Evolutionary conservation across 78 protist genomes (phyloP).

Genomic region (Neovahlkampfia damariscottae): DNA sequence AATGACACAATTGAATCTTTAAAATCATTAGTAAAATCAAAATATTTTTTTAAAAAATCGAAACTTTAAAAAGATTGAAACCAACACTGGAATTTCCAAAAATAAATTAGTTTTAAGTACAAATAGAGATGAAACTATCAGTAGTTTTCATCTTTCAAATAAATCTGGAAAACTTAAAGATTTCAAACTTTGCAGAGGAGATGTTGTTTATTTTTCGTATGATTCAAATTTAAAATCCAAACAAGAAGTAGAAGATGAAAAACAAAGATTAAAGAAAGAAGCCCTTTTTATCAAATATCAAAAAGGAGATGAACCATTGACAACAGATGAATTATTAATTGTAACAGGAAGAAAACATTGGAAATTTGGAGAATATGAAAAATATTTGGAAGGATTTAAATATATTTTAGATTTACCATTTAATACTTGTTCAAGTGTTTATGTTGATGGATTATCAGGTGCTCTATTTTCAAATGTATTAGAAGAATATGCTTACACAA

Average conservation of each 20-base stretch:
- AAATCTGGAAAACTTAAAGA: no score
- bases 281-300: background rate
- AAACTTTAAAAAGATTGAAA: background rate
- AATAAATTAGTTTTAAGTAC: background rate
- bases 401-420: background rate
- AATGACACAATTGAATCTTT: background rate
- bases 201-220: background rate
- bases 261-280: background rate
- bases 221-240: background rate
- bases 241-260: background rate
- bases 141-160: no score
- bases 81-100: background rate
- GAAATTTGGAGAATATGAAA: background rate
- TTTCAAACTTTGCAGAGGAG: no score
- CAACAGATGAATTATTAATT: background rate
- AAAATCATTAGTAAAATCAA: background rate
- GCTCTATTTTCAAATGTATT: no score
- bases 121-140: background rate
- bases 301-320: no score
- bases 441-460: no score
- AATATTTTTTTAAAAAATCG: background rate
- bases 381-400: background rate
- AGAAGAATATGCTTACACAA: no score
- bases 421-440: background rate
- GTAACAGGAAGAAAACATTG: background rate